Conservation (phyloP, 768 basidiomycete genomes). For the Suillus variegatus region DNA sequence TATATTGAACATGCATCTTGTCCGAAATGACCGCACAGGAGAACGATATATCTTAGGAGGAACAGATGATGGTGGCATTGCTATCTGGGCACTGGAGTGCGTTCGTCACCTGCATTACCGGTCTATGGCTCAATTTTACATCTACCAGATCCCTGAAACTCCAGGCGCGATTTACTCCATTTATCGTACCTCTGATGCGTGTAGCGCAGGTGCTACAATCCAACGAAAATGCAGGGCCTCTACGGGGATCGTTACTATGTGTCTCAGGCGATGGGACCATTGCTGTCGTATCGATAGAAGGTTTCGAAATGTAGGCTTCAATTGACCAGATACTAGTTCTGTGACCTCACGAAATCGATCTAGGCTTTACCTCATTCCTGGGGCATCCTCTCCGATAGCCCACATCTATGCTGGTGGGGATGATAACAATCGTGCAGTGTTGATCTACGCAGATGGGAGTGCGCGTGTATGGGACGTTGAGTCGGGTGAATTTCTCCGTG, state of each 20-base stretch:
- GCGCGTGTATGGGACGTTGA: conserved; percentile 88
- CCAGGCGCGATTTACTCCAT: conserved; percentile 72
- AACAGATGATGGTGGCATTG: conserved; percentile 75
- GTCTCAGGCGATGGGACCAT: conserved; percentile 80
- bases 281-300: conserved; percentile 73
- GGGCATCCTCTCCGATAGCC: conserved; percentile 66
- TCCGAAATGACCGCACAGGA: conserved; percentile 58
- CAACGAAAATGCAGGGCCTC: conserved; percentile 50
- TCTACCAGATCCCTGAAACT: conserved; percentile 58
- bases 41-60: conserved; percentile 73
- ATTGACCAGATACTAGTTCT: not conserved
- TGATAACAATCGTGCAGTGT: conserved; percentile 61
- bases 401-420: conserved; percentile 57
- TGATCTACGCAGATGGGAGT: conserved; percentile 74
- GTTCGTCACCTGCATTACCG: conserved; percentile 18
- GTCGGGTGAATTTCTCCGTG: conserved; percentile 82
- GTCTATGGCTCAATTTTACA: not conserved
- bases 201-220: conserved; percentile 54
- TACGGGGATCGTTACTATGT: conserved; percentile 72
- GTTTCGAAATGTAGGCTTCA: conserved; percentile 71
- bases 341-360: not conserved
- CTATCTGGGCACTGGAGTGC: conserved; percentile 71
- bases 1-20: conserved; percentile 48
- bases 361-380: conserved; percentile 83
- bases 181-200: conserved; percentile 61